Conservation (phyloP, 1,139 yeast genomes). For the Blastobotrys proliferans region DNA sequence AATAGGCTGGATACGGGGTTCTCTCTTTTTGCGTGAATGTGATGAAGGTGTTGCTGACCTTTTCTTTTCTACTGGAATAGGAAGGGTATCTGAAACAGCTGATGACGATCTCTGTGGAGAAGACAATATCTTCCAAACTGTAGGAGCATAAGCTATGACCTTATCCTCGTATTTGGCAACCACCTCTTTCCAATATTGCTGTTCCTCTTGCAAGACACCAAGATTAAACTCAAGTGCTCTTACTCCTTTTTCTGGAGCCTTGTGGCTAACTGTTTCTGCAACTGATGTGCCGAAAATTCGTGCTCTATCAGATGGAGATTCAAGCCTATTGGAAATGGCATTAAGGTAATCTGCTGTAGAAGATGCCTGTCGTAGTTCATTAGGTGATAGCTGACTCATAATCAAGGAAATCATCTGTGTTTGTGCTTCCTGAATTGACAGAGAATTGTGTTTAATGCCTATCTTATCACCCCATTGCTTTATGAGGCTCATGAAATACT, state of each 20-base stretch:
- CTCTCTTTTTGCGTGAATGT: background rate
- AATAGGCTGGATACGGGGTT: conserved; percentile 5
- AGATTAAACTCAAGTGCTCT: conserved; percentile 40
- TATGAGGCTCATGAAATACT: conserved; percentile 19
- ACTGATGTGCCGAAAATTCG: conserved; percentile 45
- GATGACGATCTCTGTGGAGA: background rate
- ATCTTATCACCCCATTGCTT: conserved; percentile 26
- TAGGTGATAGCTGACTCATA: conserved; percentile 25
- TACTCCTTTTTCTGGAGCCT: conserved; percentile 30
- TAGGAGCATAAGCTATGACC: conserved; percentile 7
- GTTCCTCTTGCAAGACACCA: conserved; percentile 21
- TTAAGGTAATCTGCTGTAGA: conserved; percentile 37
- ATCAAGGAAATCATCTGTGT: conserved; percentile 28
- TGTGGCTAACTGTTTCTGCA: conserved; percentile 44
- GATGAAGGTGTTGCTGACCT: background rate
- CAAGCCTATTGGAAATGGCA: conserved; percentile 45
- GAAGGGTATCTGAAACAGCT: background rate
- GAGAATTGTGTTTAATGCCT: conserved; percentile 22
- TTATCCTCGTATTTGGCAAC: conserved; percentile 9
- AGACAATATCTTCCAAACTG: conserved; percentile 19
- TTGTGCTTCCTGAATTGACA: conserved; percentile 25
- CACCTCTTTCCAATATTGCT: conserved; percentile 16
- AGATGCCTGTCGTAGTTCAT: conserved; percentile 28
- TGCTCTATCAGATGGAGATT: conserved; percentile 42
- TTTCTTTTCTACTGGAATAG: too few relatives aligned